phyloP scores from a whole-genome alignment of 345 rosid genomes.

The Eucalyptus virginea region DNA sequence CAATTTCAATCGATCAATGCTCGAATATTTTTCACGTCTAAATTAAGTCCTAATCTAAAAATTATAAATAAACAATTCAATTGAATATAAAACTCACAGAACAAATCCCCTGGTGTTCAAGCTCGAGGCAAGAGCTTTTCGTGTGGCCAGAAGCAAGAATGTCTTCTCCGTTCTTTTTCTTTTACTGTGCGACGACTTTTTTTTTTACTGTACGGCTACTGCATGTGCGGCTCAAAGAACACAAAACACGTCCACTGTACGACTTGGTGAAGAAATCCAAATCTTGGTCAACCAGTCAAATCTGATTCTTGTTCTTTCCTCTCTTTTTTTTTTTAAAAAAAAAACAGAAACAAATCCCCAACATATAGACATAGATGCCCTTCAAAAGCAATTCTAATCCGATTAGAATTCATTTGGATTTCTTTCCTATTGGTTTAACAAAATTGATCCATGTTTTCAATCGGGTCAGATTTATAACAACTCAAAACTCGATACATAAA shows the following conservation, averaged over 20 bases:
- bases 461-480: accelerated
- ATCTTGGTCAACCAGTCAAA: background rate
- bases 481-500: too few species aligned
- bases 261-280: background rate
- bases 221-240: background rate
- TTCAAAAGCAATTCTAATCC: background rate
- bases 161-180: background rate
- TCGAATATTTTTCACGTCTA: background rate
- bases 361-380: background rate
- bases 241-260: background rate
- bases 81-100: background rate
- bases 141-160: background rate
- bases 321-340: too few species aligned
- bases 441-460: too few species aligned
- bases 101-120: background rate
- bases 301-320: background rate
- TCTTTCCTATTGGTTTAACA: background rate
- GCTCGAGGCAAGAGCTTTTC: background rate
- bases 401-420: background rate
- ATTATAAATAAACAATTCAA: too few species aligned
- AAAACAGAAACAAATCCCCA: background rate
- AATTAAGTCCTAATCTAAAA: background rate
- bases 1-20: too few species aligned
- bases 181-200: background rate
- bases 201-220: background rate